These are phyloP conservation scores for Macrophomina phaseolina DNA, from an alignment of 2,329 filamentous ascomycete genomes.

Conservation along the genomic window DNA sequence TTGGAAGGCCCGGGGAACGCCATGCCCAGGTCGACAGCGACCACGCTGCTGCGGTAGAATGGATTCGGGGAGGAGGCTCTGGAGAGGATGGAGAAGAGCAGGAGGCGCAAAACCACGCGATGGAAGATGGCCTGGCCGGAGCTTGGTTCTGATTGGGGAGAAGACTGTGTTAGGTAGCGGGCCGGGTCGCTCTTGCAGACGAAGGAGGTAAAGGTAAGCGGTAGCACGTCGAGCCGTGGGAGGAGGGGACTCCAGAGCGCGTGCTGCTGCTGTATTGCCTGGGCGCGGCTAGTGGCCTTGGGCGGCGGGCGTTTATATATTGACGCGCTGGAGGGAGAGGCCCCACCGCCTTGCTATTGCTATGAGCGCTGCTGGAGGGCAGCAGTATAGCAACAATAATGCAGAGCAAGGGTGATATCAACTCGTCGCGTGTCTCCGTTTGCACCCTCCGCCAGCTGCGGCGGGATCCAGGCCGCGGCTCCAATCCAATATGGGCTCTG, in stretches of 20 bases:
- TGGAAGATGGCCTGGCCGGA: neutral
- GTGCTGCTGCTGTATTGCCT: constrained; percentile 4
- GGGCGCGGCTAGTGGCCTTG: constrained; percentile 22
- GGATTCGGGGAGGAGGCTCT: neutral
- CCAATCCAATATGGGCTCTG: constrained; percentile 9
- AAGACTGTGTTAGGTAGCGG: neutral
- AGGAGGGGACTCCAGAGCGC: constrained; percentile 8
- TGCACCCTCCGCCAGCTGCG: neutral
- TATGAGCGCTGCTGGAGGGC: constrained; percentile 17
- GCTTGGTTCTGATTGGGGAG: neutral
- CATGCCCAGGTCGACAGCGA: constrained; percentile 15
- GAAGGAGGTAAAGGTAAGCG: constrained; percentile 13
- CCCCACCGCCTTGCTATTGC: constrained; percentile 7
- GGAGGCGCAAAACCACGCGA: neutral
- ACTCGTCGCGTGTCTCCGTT: constrained; percentile 6
- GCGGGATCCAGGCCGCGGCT: constrained; percentile 8
- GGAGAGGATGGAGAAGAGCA: neutral
- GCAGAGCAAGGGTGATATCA: constrained; percentile 21
- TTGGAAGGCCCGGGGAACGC: constrained; percentile 27
- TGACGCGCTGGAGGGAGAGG: constrained; percentile 8
- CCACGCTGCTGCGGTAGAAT: neutral
- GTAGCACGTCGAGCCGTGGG: constrained; percentile 8
- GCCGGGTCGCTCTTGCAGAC: constrained; percentile 14
- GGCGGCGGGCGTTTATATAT: constrained; percentile 24
- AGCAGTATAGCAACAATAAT: neutral